Base-by-base conservation (phyloP, 805 yeast species). In the Candida suzukii region DNA sequence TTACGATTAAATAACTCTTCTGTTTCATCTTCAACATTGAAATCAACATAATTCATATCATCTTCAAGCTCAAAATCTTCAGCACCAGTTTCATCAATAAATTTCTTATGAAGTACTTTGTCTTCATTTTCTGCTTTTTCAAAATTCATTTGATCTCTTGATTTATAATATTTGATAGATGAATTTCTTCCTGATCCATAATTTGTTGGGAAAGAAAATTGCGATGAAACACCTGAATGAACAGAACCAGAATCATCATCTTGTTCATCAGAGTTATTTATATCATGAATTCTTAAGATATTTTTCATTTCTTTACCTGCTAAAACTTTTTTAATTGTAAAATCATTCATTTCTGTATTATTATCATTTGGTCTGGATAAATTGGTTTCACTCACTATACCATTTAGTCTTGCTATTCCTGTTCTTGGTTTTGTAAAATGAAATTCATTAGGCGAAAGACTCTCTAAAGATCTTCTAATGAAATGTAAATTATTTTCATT, bases 1-100 rank as follows among this genome's bases (percentile, higher is more conserved):
- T 58, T 57, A 32, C 70, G 46, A 38, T 65, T 64, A 46, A 65
- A 65, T 33, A 66, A 43, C 11, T 53, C 58, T 42, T 64, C 69
- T 0, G 70, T 65, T 29, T 65, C 70, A 41, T 66, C 70, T 26
- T 52, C 54, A 18, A 46, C 59, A 10, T 54, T 57, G 19, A 49
- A 54, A 44, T 63, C 65, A 17, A 47, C 50, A 40, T 49, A 54
- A 38, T 62, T 60, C 56, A 58, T 43, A 34, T 60, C 66, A 21
- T 62, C 65, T 14, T 52, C 48, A 31, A 60, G 45, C 25, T 59
- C 60, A 18, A 46, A 49, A 19, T 42, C 44, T 21, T 48, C 53
- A 12, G 38, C 49, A 4, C 48, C 61, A 37, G 37, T 43, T 38
- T 55, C 59, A 20, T 56, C 53, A 21, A 61, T 53, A 31, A 55